A percentile compares a stretch with the other conserved stretches of the same genome.
Conservation (phyloP, 2,329 filamentous ascomycete genomes). For the Ophiocordyceps australis region DNA sequence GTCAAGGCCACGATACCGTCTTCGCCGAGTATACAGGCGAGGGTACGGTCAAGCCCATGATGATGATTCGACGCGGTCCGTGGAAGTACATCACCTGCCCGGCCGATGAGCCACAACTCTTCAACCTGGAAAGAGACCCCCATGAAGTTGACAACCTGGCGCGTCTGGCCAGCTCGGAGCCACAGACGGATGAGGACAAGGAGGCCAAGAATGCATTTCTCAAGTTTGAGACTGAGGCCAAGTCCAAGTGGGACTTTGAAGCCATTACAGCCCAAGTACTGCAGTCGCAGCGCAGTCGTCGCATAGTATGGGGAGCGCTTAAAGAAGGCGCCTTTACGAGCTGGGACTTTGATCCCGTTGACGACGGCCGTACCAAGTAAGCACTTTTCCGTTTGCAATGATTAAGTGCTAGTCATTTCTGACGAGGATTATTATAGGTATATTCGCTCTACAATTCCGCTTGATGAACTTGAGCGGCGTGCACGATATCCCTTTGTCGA, state of each 20-base stretch:
- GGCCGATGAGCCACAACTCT: constrained; percentile 69
- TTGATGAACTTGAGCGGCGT: constrained; percentile 63
- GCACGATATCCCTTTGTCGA: constrained; percentile 55
- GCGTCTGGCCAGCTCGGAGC: constrained; percentile 19
- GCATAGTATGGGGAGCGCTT: constrained; percentile 64
- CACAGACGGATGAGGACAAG: constrained; percentile 22
- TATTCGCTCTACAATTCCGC: constrained; percentile 66
- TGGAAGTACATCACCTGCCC: constrained; percentile 90
- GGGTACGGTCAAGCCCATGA: constrained; percentile 71
- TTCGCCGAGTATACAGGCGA: constrained; percentile 92
- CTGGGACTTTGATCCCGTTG: constrained; percentile 72
- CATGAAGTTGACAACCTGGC: constrained; percentile 59
- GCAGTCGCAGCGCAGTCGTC: constrained; percentile 58
- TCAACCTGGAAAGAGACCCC: constrained; percentile 60
- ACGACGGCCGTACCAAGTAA: constrained; percentile 51
- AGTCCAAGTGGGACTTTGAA: constrained; percentile 63
- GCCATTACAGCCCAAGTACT: constrained; percentile 59
- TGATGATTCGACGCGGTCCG: constrained; percentile 80
- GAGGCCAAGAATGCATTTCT: constrained; percentile 32
- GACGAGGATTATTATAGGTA: constrained; percentile 31
- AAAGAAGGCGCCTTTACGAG: constrained; percentile 57
- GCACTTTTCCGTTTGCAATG: constrained; percentile 10
- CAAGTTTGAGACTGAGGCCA: constrained; percentile 57
- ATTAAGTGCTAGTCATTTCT: not conserved
- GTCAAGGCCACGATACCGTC: constrained; percentile 64